Base-by-base conservation (phyloP, 495 filamentous ascomycete genomes). In the Penicillium nucicola region DNA sequence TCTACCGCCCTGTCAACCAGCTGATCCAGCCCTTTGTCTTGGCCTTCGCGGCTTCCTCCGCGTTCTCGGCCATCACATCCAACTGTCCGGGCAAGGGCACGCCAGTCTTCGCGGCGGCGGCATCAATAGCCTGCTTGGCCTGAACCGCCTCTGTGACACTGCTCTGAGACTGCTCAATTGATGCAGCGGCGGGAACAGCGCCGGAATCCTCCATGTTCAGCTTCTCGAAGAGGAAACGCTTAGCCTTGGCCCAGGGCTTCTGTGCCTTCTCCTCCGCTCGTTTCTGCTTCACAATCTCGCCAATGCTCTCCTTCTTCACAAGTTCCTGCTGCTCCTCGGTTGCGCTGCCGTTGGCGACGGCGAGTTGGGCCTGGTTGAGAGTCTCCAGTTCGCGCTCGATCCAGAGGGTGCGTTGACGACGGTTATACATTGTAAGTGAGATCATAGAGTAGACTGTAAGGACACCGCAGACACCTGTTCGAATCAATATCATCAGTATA, bases 401-500 rank as follows among this genome's bases (percentile, higher is more conserved):
- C 72, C 72, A 92, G 48, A 89, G 82, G 50, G 71, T 72, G 43
- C 78, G 77, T 67, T 85, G 82, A 39, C 77, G 75, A 34, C 89
- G 86, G 75, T 96, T 97, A 74, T 92, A 88, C 36, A 89, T 66
- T 23, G 93, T 82, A 82, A 98, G 88, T 68, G 96, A 92, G 61
- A 80, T 79, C 45, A 91, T 78, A 6, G 92, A 86, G 73, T 90
- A 93, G 48, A 84, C 76, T 17, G 88, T 89, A 32, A 92, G 79
- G 45, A 84, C 79, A 55, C 79, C 83, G 53, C 84, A 82, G 56
- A 96, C 64, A 44, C 84, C 90, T 92, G 58, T 13, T 42, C 42
- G 13, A 25, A 42, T 10, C 9, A 25, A 17, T 2, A 42, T 12
- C 3, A 33, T 50, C 14, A 55, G 51, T 17, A 47, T 38, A 17